A percentile compares a stretch with the other conserved stretches of the same genome.
Evolutionary conservation across 768 basidiomycete genomes (phyloP).

Genomic region (Suillus decipiens): DNA sequence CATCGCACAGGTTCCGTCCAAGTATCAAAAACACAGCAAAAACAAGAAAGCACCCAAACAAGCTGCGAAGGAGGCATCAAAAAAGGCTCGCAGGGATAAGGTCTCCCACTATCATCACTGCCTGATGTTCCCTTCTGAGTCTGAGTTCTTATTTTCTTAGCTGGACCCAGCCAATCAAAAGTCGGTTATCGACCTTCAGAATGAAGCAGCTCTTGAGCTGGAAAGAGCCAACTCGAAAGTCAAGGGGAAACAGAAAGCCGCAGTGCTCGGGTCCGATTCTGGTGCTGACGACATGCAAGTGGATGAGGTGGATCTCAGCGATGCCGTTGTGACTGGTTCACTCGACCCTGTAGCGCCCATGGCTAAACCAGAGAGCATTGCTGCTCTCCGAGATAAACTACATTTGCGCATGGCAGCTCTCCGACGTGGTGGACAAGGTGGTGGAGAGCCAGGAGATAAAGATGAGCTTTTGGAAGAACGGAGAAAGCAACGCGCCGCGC

Average conservation of each 20-base stretch:
- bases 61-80: slow-evolving; percentile 83
- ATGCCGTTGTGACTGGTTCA: slow-evolving; percentile 15
- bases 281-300: slow-evolving; percentile 33
- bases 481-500: slow-evolving; percentile 69
- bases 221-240: slow-evolving; percentile 24
- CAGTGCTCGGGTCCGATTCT: slow-evolving; percentile 29
- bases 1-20: slow-evolving; percentile 26
- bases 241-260: slow-evolving; percentile 54
- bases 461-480: slow-evolving; percentile 86
- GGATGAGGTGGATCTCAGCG: slow-evolving; percentile 35
- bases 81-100: slow-evolving; percentile 87
- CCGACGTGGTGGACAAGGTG: slow-evolving; percentile 44
- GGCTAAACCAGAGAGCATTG: slow-evolving; percentile 62
- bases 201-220: slow-evolving; percentile 43
- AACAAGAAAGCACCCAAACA: slow-evolving; percentile 83
- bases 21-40: slow-evolving; percentile 87
- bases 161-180: slow-evolving; percentile 93
- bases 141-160: slow-evolving; percentile 40
- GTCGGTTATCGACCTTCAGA: slow-evolving; percentile 71
- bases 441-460: slow-evolving; percentile 56
- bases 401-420: slow-evolving; percentile 74
- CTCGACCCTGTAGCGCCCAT: slow-evolving; percentile 52
- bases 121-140: not conserved
- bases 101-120: slow-evolving; percentile 37
- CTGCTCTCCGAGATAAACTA: slow-evolving; percentile 67